Percentiles rank a stretch among this genome's conserved stretches.
These are phyloP conservation scores for Hypoxylon fragiforme DNA, from an alignment of 495 filamentous ascomycete species.

Conservation along the genomic window DNA sequence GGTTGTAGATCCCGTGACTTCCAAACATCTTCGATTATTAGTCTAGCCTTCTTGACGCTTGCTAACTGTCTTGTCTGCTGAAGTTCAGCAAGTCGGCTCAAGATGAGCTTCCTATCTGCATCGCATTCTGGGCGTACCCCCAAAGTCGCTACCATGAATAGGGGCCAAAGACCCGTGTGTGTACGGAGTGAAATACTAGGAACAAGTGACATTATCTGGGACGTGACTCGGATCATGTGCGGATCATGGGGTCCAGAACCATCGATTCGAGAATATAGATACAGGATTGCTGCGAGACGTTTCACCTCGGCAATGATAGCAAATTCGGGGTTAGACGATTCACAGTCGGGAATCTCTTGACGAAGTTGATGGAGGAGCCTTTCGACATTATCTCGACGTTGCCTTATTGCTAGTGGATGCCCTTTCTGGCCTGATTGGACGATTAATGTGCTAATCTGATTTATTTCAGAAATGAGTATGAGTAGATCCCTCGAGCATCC, in stretches of 20 bases:
- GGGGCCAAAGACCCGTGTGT: slow-evolving; percentile 23
- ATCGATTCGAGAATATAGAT: slow-evolving; percentile 26
- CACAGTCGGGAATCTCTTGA: slow-evolving; percentile 17
- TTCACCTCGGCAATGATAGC: slow-evolving; percentile 22
- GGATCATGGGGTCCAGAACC: slow-evolving; percentile 21
- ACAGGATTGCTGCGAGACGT: slow-evolving; percentile 20
- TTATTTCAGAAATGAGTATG: slow-evolving; percentile 26
- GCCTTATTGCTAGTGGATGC: slow-evolving; percentile 9
- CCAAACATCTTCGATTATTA: slow-evolving; percentile 31
- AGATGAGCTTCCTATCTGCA: slow-evolving; percentile 20
- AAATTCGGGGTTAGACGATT: slow-evolving; percentile 19
- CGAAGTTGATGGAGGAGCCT: slow-evolving; percentile 19
- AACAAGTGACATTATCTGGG: slow-evolving; percentile 16
- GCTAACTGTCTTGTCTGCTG: slow-evolving; percentile 27
- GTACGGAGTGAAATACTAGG: slow-evolving; percentile 24
- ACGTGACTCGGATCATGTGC: slow-evolving; percentile 20
- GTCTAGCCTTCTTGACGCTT: slow-evolving; percentile 25
- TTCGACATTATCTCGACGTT: slow-evolving; percentile 22
- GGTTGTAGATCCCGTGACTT: slow-evolving; percentile 22
- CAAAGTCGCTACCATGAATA: slow-evolving; percentile 26
- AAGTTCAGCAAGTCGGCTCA: slow-evolving; percentile 17
- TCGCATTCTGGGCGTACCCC: slow-evolving; percentile 27
- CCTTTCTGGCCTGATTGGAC: not conserved
- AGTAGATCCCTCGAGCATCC: slow-evolving; percentile 26
- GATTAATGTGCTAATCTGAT: slow-evolving; percentile 15